Base-by-base conservation (phyloP, 106 monocot species). In the Narthecium ossifragum region DNA sequence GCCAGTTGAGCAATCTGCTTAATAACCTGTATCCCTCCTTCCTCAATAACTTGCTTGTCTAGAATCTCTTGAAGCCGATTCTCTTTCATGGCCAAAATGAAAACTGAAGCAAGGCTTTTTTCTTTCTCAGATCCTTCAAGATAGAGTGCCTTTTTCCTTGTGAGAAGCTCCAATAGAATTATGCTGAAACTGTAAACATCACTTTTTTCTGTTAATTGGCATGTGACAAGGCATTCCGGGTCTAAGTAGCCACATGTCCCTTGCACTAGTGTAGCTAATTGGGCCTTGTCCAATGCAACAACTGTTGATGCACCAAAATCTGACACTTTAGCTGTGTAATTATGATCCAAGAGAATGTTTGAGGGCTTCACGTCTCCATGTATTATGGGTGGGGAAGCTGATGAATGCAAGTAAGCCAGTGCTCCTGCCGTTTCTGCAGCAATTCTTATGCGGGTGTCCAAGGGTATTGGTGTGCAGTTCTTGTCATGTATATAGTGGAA, bases 111-210 rank as follows among this genome's bases (percentile, higher is more conserved):
- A 0, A 57, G 57, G n/a, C 57, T 34, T 20, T 21, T 27, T 34
- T 57, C 57, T 34, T 57, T 10, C 22, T 34, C 57, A 15, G 56
- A 36, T 33, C 33, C 33, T 57, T 57, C 57, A 9, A 57, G 36
- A 0, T 57, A 33, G 4, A 57, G 8, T 5, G 62, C 60, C 36
- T 45, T 67, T 15, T 62, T 61, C 13, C 61, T 26, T 0, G 53
- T 67, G 10, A 73, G 28, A 26, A 74, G 60, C 66, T 66, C 73
- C 0, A 66, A 21, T 15, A 74, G 67, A 45, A 74, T 53, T 2
- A 74, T 61, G 20, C 67, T 67, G 29, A 74, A 74, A 45, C 74
- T 67, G 27, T 74, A 74, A 10, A 67, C 74, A 68, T 74, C 68
- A 46, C 67, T 74, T 48, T 68, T 74, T 7, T 61, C 53, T 4